phyloP scores from a whole-genome alignment of 2,329 filamentous ascomycete species.

The Calcarisporium arbuscula region DNA sequence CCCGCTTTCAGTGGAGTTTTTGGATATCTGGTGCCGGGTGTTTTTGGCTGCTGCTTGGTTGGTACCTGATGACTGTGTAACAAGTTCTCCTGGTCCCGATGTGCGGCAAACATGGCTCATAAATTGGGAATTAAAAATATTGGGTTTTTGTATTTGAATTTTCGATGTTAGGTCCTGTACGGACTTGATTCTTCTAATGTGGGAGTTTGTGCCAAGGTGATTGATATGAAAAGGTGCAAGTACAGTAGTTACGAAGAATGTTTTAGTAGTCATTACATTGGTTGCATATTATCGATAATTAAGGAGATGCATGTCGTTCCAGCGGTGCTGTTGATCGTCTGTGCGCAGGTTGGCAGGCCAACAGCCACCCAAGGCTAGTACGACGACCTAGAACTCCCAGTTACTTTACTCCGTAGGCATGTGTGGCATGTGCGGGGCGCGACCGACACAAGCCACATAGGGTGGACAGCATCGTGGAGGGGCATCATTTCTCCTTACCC shows the following conservation, averaged over 20 bases:
- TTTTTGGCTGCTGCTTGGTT: constrained; percentile 75
- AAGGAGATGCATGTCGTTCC: no score
- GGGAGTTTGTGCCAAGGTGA: no score
- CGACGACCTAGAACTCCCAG: no score
- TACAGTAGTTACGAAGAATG: no score
- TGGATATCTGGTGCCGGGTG: constrained; percentile 65
- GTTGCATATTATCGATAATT: no score
- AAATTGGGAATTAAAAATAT: no score
- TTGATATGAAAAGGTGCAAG: no score
- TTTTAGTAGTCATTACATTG: no score
- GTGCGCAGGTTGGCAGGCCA: constrained; percentile 19
- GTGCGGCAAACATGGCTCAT: constrained; percentile 66
- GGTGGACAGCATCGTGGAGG: constrained; percentile 24
- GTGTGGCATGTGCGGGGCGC: constrained; percentile 5
- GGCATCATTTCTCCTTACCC: constrained; percentile 24
- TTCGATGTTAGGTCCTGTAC: no score
- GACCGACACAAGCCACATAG: constrained; percentile 22
- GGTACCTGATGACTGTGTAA: constrained; percentile 68
- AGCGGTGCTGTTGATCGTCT: constrained; percentile 3
- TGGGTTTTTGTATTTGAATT: no score
- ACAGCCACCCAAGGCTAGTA: constrained; percentile 16
- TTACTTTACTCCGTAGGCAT: neutral
- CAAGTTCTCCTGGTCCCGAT: constrained; percentile 83
- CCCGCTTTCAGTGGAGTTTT: constrained; percentile 78
- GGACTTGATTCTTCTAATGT: no score